Percentiles rank a stretch among this genome's conserved stretches.
Evolutionary conservation across 1,284 basidiomycete genomes (phyloP).

Genomic region (Violaceomyces palustris): DNA sequence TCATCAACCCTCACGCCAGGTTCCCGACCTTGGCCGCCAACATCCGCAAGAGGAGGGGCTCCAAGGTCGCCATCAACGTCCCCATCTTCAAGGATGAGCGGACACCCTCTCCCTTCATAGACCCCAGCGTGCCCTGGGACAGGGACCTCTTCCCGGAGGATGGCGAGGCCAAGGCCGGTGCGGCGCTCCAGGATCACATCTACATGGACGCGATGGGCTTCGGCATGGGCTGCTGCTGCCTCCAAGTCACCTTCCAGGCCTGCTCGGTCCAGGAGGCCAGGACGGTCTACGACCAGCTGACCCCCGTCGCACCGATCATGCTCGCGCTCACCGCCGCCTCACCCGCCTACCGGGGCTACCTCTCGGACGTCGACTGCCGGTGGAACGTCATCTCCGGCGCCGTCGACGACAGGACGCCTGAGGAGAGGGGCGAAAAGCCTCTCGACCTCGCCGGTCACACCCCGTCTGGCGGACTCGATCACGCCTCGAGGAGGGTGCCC

Average conservation of each 20-base stretch:
- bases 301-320: slow-evolving; percentile 90
- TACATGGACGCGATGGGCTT: slow-evolving; percentile 99
- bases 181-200: slow-evolving; percentile 82
- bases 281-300: slow-evolving; percentile 85
- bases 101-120: slow-evolving; percentile 82
- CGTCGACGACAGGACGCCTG: slow-evolving; percentile 91
- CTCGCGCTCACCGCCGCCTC: slow-evolving; percentile 91
- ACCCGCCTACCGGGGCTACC: slow-evolving; percentile 86
- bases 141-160: slow-evolving; percentile 75
- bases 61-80: slow-evolving; percentile 92
- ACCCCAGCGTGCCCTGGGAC: slow-evolving; percentile 81
- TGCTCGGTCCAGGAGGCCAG: slow-evolving; percentile 87
- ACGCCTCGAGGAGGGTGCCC: slow-evolving; percentile 61
- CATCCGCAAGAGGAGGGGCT: slow-evolving; percentile 80
- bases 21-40: slow-evolving; percentile 98
- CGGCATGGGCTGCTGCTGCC: slow-evolving; percentile 97
- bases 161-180: slow-evolving; percentile 74
- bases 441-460: slow-evolving; percentile 20
- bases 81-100: slow-evolving; percentile 84
- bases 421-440: slow-evolving; percentile 73
- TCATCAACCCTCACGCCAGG: slow-evolving; percentile 93
- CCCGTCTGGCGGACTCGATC: slow-evolving; percentile 12
- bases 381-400: slow-evolving; percentile 98
- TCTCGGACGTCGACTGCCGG: slow-evolving; percentile 92
- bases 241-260: slow-evolving; percentile 96